A percentile compares a stretch with the other conserved stretches of the same genome.
Conservation (phyloP, 257 asterid genomes). For the Solanum dulcamara region DNA sequence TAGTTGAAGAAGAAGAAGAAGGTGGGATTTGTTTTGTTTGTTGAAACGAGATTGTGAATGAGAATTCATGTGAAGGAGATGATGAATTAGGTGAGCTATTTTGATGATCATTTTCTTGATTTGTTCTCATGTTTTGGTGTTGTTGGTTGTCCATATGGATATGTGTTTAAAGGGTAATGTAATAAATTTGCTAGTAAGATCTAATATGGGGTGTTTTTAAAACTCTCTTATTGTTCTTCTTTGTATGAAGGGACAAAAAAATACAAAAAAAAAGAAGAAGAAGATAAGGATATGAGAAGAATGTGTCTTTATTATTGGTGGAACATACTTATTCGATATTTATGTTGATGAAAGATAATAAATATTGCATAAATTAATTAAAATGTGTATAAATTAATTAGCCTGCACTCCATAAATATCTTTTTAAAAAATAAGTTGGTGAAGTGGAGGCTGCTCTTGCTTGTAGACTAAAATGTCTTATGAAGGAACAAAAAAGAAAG, state of each 20-base stretch:
- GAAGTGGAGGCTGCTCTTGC: too few species aligned
- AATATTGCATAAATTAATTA: neutral
- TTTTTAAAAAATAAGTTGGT: neutral
- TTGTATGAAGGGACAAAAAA: neutral
- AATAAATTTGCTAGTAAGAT: neutral
- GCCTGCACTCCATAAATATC: neutral
- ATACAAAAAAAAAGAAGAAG: neutral
- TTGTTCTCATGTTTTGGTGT: neutral
- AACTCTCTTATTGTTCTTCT: neutral
- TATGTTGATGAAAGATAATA: neutral
- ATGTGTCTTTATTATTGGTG: neutral
- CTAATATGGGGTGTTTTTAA: neutral
- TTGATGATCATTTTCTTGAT: neutral
- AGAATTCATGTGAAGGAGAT: constrained; percentile 85
- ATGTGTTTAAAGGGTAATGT: neutral
- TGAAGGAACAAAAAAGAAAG: neutral
- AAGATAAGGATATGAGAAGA: neutral
- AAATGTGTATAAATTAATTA: neutral
- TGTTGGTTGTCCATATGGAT: neutral
- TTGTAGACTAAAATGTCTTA: neutral
- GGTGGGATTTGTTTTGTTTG: neutral
- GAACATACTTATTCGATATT: neutral
- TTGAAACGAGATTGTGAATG: constrained; percentile 74
- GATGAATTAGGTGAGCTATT: constrained; percentile 20
- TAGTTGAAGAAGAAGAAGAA: neutral